These are phyloP conservation scores for Solanum dulcamara DNA, from an alignment of 257 asterid genomes.

Conservation along the genomic window DNA sequence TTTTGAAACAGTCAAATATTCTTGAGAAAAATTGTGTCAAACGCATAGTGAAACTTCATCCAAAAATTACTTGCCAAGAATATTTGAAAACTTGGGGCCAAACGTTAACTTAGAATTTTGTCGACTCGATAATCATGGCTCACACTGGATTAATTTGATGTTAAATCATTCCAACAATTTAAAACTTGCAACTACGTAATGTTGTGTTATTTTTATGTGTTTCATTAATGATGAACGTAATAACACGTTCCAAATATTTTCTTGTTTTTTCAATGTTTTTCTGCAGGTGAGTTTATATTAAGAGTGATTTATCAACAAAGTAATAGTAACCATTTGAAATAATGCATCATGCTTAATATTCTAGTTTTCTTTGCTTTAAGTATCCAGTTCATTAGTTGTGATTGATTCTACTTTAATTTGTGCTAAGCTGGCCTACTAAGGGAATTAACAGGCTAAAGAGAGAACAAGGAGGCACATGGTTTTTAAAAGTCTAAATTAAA, in stretches of 20 bases:
- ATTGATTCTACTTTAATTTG: too few species aligned
- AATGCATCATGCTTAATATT: neutral
- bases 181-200: neutral
- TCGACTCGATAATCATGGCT: neutral
- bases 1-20: too few species aligned
- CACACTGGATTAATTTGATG: neutral
- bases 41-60: too few species aligned
- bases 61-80: too few species aligned
- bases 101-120: too few species aligned
- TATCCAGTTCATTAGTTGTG: neutral
- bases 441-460: neutral
- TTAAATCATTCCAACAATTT: neutral
- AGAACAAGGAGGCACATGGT: too few species aligned
- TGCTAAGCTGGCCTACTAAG: too few species aligned
- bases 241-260: neutral
- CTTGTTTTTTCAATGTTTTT: neutral
- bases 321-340: neutral
- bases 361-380: neutral
- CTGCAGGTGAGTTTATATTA: neutral
- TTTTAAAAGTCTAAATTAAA: neutral
- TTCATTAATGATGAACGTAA: neutral
- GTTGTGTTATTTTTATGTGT: neutral
- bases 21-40: too few species aligned
- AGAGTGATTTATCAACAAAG: neutral
- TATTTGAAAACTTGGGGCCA: too few species aligned